phyloP scores from a whole-genome alignment of 148 eudicot genomes.

The Camellia sinensis region DNA sequence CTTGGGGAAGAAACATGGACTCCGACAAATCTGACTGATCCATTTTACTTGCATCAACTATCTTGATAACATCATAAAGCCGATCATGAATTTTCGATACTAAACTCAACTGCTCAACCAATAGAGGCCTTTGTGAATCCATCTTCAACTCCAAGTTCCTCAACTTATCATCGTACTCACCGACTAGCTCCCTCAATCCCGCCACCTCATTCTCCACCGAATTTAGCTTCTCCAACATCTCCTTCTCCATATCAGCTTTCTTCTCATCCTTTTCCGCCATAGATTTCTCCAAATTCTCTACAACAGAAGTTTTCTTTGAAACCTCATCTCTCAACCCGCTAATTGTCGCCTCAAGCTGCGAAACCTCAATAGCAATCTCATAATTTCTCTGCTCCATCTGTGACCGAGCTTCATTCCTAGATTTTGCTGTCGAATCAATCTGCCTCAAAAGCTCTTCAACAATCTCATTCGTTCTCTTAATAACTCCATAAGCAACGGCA shows the following conservation, averaged over 20 bases:
- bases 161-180: slow-evolving; percentile 52
- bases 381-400: slow-evolving; percentile 83
- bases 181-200: slow-evolving; percentile 50
- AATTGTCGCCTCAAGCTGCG: slow-evolving; percentile 85
- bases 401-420: slow-evolving; percentile 75
- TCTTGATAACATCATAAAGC: slow-evolving; percentile 61
- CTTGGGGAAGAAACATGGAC: slow-evolving; percentile 79
- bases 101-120: slow-evolving; percentile 63
- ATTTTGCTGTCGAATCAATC: slow-evolving; percentile 50
- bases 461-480: slow-evolving; percentile 87
- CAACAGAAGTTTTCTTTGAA: slow-evolving; percentile 38
- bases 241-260: slow-evolving; percentile 48
- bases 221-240: slow-evolving; percentile 43
- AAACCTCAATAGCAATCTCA: slow-evolving; percentile 95
- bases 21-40: slow-evolving; percentile 74
- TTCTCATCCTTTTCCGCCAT: slow-evolving; percentile 60
- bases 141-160: slow-evolving; percentile 47
- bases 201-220: slow-evolving; percentile 47
- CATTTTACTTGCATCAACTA: slow-evolving; percentile 61
- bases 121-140: slow-evolving; percentile 68
- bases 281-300: slow-evolving; percentile 58
- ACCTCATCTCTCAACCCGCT: slow-evolving; percentile 71
- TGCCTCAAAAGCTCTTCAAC: slow-evolving; percentile 83
- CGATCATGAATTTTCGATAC: slow-evolving; percentile 74
- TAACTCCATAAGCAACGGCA: slow-evolving; percentile 87